Percentiles rank a stretch among this genome's conserved stretches.
Evolutionary conservation across 2,329 filamentous ascomycete species (phyloP).

Genomic region (Fusarium drepaniforme): DNA sequence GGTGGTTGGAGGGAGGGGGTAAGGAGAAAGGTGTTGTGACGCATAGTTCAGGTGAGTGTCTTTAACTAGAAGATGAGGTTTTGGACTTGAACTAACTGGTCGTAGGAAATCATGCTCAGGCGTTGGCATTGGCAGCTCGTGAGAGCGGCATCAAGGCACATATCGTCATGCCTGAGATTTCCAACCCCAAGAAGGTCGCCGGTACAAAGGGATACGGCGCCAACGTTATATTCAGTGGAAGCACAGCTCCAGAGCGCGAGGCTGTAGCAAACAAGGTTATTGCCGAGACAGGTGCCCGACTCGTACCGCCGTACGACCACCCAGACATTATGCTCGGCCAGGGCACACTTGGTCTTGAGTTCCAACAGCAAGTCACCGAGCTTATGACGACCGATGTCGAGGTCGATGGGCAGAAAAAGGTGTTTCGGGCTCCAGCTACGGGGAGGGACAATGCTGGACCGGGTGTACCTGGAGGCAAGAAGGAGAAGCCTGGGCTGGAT

Average conservation of each 20-base stretch:
- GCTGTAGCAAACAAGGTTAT: slow-evolving; percentile 79
- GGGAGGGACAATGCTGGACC: slow-evolving; percentile 32
- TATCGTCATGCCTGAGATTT: slow-evolving; percentile 94
- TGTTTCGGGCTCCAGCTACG: slow-evolving; percentile 33
- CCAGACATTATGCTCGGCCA: slow-evolving; percentile 92
- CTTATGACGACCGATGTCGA: slow-evolving; percentile 55
- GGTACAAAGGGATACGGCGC: slow-evolving; percentile 85
- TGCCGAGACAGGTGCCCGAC: slow-evolving; percentile 76
- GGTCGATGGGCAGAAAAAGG: slow-evolving; percentile 29
- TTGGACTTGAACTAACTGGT: background rate
- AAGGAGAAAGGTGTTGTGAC: slow-evolving; percentile 82
- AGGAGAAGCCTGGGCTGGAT: slow-evolving; percentile 61
- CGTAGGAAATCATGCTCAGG: slow-evolving; percentile 95
- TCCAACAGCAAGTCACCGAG: slow-evolving; percentile 78
- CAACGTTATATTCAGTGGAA: slow-evolving; percentile 83
- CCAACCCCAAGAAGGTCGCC: slow-evolving; percentile 86
- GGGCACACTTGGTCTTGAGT: slow-evolving; percentile 88
- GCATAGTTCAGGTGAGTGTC: slow-evolving; percentile 83
- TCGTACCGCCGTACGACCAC: slow-evolving; percentile 94
- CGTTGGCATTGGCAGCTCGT: slow-evolving; percentile 85
- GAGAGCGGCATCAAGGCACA: slow-evolving; percentile 81
- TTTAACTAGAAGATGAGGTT: background rate
- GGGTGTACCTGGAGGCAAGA: slow-evolving; percentile 16
- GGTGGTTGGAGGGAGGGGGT: slow-evolving; percentile 71
- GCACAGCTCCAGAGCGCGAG: slow-evolving; percentile 84